Evolutionary conservation across 768 basidiomycete species (phyloP).

Genomic region (Fomitopsis pulvina): DNA sequence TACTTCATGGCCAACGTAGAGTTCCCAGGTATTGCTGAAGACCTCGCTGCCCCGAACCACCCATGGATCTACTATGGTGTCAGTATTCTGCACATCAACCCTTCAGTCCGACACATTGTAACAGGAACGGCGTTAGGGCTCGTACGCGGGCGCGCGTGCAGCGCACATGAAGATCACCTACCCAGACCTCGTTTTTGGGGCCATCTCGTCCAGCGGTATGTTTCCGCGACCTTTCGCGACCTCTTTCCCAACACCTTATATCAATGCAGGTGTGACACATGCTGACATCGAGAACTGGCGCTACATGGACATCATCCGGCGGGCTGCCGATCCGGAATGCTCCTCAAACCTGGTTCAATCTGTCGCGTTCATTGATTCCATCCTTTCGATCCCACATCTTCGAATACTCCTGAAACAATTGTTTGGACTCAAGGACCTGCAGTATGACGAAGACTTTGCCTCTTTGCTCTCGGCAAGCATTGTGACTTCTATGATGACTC

Average conservation of each 20-base stretch:
- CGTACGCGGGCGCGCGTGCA: conserved; percentile 89
- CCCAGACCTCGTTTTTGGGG: conserved; percentile 83
- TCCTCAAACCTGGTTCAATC: conserved; percentile 50
- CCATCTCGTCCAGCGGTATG: conserved; percentile 80
- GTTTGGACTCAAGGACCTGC: conserved; percentile 66
- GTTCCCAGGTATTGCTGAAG: conserved; percentile 63
- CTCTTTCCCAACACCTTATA: background rate
- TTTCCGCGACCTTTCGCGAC: background rate
- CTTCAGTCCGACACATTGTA: background rate
- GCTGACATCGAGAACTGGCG: conserved; percentile 79
- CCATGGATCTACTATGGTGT: conserved; percentile 96
- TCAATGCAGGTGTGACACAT: conserved; percentile 67
- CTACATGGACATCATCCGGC: conserved; percentile 80
- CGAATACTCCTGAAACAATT: conserved; percentile 55
- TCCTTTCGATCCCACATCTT: conserved; percentile 41
- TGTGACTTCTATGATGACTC: background rate
- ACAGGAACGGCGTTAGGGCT: conserved; percentile 42
- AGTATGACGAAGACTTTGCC: conserved; percentile 75
- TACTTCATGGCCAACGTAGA: conserved; percentile 82
- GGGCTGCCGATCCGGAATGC: conserved; percentile 59
- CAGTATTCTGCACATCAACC: conserved; percentile 15
- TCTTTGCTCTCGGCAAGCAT: conserved; percentile 61
- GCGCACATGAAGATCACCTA: conserved; percentile 88
- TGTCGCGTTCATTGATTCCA: conserved; percentile 52
- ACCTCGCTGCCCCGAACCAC: conserved; percentile 62